Percentiles rank a stretch among this genome's conserved stretches.
Evolutionary conservation across 345 rosid genomes (phyloP).

Genomic region (Turritis glabra): DNA sequence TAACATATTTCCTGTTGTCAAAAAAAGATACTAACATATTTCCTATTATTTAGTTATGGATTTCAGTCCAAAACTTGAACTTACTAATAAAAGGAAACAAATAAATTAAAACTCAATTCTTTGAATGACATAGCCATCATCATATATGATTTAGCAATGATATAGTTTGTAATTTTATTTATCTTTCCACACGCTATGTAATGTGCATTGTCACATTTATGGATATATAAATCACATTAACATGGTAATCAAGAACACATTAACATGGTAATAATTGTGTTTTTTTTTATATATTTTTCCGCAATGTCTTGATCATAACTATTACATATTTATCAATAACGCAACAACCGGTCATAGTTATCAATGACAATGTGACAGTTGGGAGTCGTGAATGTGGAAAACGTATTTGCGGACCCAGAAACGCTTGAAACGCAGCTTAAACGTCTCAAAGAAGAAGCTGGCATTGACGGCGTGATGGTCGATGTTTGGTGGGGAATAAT

Average conservation of each 20-base stretch:
- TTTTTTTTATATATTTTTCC: background rate
- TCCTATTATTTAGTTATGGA: background rate
- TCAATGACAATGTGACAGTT: constrained; percentile 44
- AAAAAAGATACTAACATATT: background rate
- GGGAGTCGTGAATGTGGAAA: constrained; percentile 59
- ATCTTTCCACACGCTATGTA: background rate
- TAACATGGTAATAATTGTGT: background rate
- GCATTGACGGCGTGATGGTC: constrained; percentile 77
- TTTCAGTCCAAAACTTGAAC: background rate
- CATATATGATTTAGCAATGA: background rate
- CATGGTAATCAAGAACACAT: background rate
- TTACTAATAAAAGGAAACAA: background rate
- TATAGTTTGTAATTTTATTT: background rate
- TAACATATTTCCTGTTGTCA: background rate
- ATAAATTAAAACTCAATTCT: background rate
- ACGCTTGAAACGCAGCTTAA: constrained; percentile 56
- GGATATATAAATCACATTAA: background rate
- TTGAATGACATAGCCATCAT: background rate
- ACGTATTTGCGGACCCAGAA: constrained; percentile 47
- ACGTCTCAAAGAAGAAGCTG: constrained; percentile 61
- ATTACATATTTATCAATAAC: too few species aligned
- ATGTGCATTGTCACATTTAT: background rate
- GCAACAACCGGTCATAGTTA: background rate
- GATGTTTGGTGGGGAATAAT: constrained; percentile 92
- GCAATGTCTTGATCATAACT: background rate